Percentiles rank a stretch among this genome's conserved stretches.
phyloP scores from a whole-genome alignment of 2,329 filamentous ascomycete genomes.

The Zasmidium cellare region DNA sequence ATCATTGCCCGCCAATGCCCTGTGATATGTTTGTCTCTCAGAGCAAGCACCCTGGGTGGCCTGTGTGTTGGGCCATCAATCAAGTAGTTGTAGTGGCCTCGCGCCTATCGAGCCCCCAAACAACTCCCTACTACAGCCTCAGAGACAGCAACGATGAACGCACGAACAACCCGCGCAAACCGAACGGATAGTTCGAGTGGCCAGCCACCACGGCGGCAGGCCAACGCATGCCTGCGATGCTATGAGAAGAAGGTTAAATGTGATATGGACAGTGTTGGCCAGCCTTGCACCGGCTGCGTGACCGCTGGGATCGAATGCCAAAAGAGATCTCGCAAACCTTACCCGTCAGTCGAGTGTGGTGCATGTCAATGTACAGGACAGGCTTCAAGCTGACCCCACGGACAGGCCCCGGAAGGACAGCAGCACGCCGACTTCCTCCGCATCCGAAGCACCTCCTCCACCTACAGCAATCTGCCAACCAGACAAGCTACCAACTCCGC shows the following conservation, averaged over 20 bases:
- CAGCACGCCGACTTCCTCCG: slow-evolving; percentile 4
- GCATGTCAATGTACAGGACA: background rate
- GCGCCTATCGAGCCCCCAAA: background rate
- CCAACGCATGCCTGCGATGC: slow-evolving; percentile 11
- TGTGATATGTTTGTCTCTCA: background rate
- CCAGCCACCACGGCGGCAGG: slow-evolving; percentile 9
- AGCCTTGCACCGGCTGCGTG: slow-evolving; percentile 11
- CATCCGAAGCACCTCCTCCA: background rate
- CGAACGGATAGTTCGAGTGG: slow-evolving; percentile 6
- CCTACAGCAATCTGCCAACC: background rate
- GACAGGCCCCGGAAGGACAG: slow-evolving; percentile 10
- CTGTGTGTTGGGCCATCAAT: background rate
- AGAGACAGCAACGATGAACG: slow-evolving; percentile 3
- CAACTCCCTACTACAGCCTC: background rate
- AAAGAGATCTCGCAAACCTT: slow-evolving; percentile 11
- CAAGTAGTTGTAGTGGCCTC: background rate
- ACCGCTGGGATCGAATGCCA: slow-evolving; percentile 11
- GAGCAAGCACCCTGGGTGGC: background rate
- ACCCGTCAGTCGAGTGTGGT: slow-evolving; percentile 5
- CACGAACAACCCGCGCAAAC: background rate
- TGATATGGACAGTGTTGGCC: slow-evolving; percentile 10
- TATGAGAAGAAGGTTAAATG: slow-evolving; percentile 15
- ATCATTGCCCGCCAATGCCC: background rate
- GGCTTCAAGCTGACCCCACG: slow-evolving; percentile 2
- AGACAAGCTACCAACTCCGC: slow-evolving; percentile 4